Conservation (phyloP, 140 eudicot genomes). For the Erigeron philadelphicus region DNA sequence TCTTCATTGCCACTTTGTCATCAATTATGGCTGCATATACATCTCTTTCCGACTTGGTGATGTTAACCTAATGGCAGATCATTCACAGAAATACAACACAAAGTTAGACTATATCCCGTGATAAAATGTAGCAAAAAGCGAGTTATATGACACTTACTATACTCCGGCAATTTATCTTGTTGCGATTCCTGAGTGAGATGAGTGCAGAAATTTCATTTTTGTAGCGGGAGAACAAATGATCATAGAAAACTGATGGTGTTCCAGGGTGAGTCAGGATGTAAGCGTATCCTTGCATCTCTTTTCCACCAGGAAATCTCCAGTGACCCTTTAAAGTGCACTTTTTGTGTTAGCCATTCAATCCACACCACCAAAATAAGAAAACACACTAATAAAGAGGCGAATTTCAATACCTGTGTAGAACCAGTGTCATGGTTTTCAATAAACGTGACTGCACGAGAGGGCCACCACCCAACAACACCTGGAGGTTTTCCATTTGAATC, state of each 20-base stretch:
- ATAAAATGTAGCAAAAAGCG: background rate
- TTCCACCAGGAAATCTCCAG: slow-evolving; percentile 99
- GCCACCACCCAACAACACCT: slow-evolving; percentile 99
- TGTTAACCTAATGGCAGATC: slow-evolving; percentile 45
- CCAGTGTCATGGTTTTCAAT: slow-evolving; percentile 99
- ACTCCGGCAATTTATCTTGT: slow-evolving; percentile 86
- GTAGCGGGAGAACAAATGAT: slow-evolving; percentile 68
- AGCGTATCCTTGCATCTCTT: slow-evolving; percentile 98
- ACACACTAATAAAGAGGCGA: background rate
- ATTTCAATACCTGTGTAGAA: slow-evolving; percentile 73
- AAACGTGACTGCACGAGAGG: slow-evolving; percentile 96
- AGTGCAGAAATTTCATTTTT: slow-evolving; percentile 57
- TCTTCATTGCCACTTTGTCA: slow-evolving; percentile 85
- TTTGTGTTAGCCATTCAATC: background rate
- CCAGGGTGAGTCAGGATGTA: slow-evolving; percentile 97
- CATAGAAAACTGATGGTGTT: slow-evolving; percentile 91
- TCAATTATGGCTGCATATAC: slow-evolving; percentile 86
- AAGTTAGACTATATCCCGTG: background rate
- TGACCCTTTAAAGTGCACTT: slow-evolving; percentile 59
- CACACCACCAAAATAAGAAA: background rate
- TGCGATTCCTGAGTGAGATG: slow-evolving; percentile 59
- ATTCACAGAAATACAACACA: background rate
- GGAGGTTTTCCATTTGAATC: slow-evolving; percentile 95
- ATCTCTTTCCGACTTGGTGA: slow-evolving; percentile 73
- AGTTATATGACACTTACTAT: slow-evolving; percentile 47